Evolutionary conservation across 305 asterid genomes (phyloP).

Genomic region (Andrographis paniculata): DNA sequence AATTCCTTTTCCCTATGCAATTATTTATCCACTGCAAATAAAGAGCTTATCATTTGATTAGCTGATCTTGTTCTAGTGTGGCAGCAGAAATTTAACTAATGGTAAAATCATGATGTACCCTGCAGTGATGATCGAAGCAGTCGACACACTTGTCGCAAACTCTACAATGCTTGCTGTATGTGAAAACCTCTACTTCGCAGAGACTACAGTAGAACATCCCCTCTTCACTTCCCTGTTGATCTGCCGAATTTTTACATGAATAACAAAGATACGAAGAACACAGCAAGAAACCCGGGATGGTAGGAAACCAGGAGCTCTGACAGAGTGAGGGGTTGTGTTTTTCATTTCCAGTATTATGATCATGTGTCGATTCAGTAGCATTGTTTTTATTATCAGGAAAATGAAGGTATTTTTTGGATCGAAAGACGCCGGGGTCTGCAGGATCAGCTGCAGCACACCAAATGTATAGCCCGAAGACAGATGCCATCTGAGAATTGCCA

Average conservation of each 20-base stretch:
- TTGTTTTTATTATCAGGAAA: conserved; percentile 37
- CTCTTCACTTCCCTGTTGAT: conserved; percentile 71
- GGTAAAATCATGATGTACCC: conserved; percentile 42
- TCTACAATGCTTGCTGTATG: conserved; percentile 98
- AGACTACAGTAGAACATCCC: conserved; percentile 98
- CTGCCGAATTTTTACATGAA: conserved; percentile 46
- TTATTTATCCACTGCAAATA: conserved; percentile 89
- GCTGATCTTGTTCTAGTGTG: too few relatives aligned
- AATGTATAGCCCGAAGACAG: conserved; percentile 73
- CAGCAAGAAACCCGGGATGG: conserved; percentile 47
- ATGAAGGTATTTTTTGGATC: conserved; percentile 71
- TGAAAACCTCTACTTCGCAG: conserved; percentile 97
- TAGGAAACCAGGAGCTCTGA: conserved; percentile 23
- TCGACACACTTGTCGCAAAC: conserved; percentile 98
- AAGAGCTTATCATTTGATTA: neutral
- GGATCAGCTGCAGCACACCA: conserved; percentile 98
- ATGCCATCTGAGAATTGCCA: conserved; percentile 42
- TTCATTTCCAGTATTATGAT: conserved; percentile 27
- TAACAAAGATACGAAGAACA: conserved; percentile 46
- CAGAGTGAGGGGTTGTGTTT: conserved; percentile 22
- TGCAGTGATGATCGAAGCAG: conserved; percentile 95
- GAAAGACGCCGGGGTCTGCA: conserved; percentile 84
- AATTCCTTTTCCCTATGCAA: conserved; percentile 93
- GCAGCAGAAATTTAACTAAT: neutral
- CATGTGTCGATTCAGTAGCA: conserved; percentile 34